Conservation (phyloP, 306 rosid species). For the Cucumis cinereus region DNA sequence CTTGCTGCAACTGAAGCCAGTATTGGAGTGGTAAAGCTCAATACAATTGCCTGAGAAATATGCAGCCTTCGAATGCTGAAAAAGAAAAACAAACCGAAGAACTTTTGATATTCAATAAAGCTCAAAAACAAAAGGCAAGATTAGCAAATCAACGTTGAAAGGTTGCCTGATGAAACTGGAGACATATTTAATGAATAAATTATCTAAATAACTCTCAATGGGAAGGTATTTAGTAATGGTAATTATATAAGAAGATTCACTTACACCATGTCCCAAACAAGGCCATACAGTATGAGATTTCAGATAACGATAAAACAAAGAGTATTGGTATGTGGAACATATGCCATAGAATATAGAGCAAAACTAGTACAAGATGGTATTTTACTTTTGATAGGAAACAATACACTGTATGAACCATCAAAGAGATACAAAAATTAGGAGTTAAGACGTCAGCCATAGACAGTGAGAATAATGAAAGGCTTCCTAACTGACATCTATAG, state of each 20-base stretch:
- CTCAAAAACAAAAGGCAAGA: background rate
- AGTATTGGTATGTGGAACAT: background rate
- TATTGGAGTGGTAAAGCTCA: conserved; percentile 56
- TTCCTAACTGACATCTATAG: background rate
- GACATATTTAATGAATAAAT: background rate
- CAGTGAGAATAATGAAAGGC: background rate
- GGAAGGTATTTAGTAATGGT: background rate
- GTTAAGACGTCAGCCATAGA: background rate
- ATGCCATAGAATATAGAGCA: background rate
- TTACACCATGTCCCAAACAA: background rate
- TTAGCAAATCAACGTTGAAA: background rate
- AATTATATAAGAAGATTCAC: background rate
- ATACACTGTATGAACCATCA: background rate
- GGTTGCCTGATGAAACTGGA: background rate
- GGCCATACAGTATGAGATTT: background rate
- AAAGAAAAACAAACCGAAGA: conserved; percentile 1
- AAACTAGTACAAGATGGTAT: background rate
- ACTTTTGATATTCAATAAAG: background rate
- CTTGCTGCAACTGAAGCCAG: conserved; percentile 71
- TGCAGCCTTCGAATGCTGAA: conserved; percentile 75
- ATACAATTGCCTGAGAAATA: conserved; percentile 51
- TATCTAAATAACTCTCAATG: background rate
- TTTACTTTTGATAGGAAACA: background rate
- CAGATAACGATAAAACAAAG: background rate
- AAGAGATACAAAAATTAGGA: background rate